phyloP scores from a whole-genome alignment of 495 filamentous ascomycete genomes.

The Pseudevernia furfuracea region DNA sequence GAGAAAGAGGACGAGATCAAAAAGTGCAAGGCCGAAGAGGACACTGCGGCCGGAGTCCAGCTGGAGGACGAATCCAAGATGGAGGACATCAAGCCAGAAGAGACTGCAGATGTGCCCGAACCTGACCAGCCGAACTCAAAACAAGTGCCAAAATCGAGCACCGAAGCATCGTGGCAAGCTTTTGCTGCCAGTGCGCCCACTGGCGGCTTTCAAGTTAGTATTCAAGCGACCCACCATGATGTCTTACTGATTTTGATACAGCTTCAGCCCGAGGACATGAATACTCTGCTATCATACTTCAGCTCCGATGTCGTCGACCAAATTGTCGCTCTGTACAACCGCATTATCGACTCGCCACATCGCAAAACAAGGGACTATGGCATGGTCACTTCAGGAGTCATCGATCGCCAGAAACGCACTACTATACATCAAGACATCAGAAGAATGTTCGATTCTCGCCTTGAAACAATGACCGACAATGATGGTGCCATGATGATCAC shows the following conservation, averaged over 20 bases:
- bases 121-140: background rate
- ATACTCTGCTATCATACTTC: slow-evolving; percentile 40
- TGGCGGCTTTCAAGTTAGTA: slow-evolving; percentile 14
- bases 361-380: slow-evolving; percentile 39
- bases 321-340: slow-evolving; percentile 40
- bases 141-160: slow-evolving; percentile 7
- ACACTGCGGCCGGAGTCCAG: background rate
- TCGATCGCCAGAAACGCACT: slow-evolving; percentile 57
- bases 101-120: background rate
- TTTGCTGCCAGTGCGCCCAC: slow-evolving; percentile 9
- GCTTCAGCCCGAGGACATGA: slow-evolving; percentile 42
- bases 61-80: background rate
- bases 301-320: slow-evolving; percentile 34
- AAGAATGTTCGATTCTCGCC: slow-evolving; percentile 55
- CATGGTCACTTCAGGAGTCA: slow-evolving; percentile 34
- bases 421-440: slow-evolving; percentile 60
- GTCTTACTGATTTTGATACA: slow-evolving; percentile 22
- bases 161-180: slow-evolving; percentile 15
- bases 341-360: slow-evolving; percentile 37
- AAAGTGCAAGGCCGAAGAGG: slow-evolving; percentile 3
- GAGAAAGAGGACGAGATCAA: slow-evolving; percentile 2
- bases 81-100: background rate
- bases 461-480: slow-evolving; percentile 55
- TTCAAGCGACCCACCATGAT: background rate
- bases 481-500: slow-evolving; percentile 54